Evolutionary conservation across 148 eudicot genomes (phyloP).

Genomic region (Rhododendron ferrugineum): DNA sequence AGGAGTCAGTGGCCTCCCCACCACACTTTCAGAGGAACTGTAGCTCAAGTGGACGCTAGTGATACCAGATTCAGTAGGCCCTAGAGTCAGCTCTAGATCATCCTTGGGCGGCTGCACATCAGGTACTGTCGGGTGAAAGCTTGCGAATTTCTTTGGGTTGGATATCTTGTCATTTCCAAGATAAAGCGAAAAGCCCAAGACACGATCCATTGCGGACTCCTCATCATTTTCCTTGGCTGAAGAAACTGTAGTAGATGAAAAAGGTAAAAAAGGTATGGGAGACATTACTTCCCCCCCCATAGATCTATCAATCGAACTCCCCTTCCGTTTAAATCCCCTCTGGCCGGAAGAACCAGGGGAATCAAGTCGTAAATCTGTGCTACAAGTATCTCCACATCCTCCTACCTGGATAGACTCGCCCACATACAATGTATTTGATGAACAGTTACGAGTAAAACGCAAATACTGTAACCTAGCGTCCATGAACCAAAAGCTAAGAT

Average conservation of each 20-base stretch:
- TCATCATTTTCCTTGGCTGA: conserved; percentile 83
- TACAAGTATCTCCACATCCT: conserved; percentile 33
- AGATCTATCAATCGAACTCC: conserved; percentile 39
- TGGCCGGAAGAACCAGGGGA: conserved; percentile 36
- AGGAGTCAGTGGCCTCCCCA: conserved; percentile 16
- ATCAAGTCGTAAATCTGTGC: conserved; percentile 59
- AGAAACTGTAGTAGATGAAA: conserved; percentile 69
- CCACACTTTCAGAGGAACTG: conserved; percentile 19
- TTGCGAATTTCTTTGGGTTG: conserved; percentile 40
- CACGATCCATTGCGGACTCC: conserved; percentile 79
- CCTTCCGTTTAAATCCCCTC: conserved; percentile 68
- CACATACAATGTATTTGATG: conserved; percentile 37
- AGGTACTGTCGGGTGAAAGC: conserved; percentile 25
- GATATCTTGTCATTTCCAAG: conserved; percentile 65
- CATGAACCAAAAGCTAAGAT: conserved; percentile 44
- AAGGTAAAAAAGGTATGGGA: conserved; percentile 1
- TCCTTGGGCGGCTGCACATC: conserved; percentile 30
- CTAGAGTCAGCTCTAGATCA: conserved; percentile 67
- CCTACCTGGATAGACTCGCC: conserved; percentile 41
- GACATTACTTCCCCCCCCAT: conserved; percentile 26
- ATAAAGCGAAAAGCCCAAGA: conserved; percentile 73
- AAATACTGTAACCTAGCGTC: conserved; percentile 39
- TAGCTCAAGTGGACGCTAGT: conserved; percentile 48
- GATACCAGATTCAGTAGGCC: conserved; percentile 70
- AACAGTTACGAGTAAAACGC: conserved; percentile 35